These are phyloP conservation scores for Miamiensis avidus DNA, from an alignment of 169 alveolate species.

Conservation along the genomic window DNA sequence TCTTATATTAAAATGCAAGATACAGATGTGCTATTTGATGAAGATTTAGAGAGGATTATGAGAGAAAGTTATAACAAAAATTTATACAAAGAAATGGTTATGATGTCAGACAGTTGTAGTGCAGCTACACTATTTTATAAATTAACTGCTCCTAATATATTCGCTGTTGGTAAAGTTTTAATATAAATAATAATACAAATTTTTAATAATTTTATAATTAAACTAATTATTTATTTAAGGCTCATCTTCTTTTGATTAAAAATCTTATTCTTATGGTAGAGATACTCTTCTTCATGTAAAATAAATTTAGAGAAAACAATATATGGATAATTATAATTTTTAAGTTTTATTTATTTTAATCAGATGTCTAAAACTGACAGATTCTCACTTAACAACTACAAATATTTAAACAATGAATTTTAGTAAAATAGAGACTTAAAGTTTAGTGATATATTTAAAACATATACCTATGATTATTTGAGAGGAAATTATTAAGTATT, in stretches of 20 bases:
- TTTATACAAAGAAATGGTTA: slow-evolving; percentile 59
- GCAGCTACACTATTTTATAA: slow-evolving; percentile 73
- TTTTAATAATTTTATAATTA: no score
- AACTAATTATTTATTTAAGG: neutral
- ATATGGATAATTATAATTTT: neutral
- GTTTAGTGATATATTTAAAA: slow-evolving; percentile 11
- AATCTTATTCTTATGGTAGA: slow-evolving; percentile 38
- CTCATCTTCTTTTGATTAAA: slow-evolving; percentile 31
- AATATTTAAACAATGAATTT: neutral
- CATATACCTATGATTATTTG: neutral
- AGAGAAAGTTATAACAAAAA: slow-evolving; percentile 64
- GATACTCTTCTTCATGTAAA: slow-evolving; percentile 3
- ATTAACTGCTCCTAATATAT: slow-evolving; percentile 63
- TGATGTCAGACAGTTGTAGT: slow-evolving; percentile 81
- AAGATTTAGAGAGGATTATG: slow-evolving; percentile 64
- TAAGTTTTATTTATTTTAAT: neutral
- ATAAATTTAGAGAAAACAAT: slow-evolving; percentile 17
- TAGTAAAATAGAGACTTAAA: slow-evolving; percentile 4
- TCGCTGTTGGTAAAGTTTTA: slow-evolving; percentile 29
- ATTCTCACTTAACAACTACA: slow-evolving; percentile 1
- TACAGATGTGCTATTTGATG: slow-evolving; percentile 66
- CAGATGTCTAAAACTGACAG: neutral
- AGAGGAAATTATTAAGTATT: neutral
- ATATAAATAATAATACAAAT: neutral
- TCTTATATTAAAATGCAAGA: slow-evolving; percentile 75